Base-by-base conservation (phyloP, 1,284 basidiomycete genomes). In the Heterobasidion annosum region DNA sequence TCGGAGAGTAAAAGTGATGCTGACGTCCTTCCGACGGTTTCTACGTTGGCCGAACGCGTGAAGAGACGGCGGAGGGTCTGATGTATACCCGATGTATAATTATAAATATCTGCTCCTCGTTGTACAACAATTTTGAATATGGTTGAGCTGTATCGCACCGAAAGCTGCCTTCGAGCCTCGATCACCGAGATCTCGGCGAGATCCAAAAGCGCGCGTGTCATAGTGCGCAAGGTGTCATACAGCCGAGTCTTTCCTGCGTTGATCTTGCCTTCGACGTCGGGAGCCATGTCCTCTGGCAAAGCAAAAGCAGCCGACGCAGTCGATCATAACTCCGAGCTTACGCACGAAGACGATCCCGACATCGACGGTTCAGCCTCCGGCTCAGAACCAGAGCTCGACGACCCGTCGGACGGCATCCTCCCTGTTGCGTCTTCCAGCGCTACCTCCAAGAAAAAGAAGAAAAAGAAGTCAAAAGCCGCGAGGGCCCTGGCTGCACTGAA, bases 401-500 rank as follows among this genome's bases (percentile, higher is more conserved):
- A 67, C 32, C 40, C 62, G 69, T n/a, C 62, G 58, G 53, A 62
- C 50, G n/a, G 35, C 34, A 32, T 15, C 2, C 33, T 33, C 35
- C 34, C 35, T 19, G 61, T 58, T 42, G 64, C 49, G 60, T 64
- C 48, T 51, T 64, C 64, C 6, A 65, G 60, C 52, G 62, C 66
- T 7, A 64, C 67, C 7, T 65, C 66, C 7, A 87, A 83, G 70
- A 88, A 86, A 70, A 88, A 78, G 64, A 82, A 88, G 70, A 90
- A 88, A 72, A 88, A 86, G 67, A 81, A 78, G 64, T 81, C 83
- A 3, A 89, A 85, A 61, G 76, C 76, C 7, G 65, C 75, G n/a
- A 83, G 74, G 59, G 71, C 73, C 6, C 64, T 85, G 18, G 74
- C 74, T 61, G 70, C 76, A 25, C 61, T 85, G 15, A 74, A 73